These are phyloP conservation scores for Pichia norvegensis DNA, from an alignment of 1,139 yeast species.

Conservation along the genomic window DNA sequence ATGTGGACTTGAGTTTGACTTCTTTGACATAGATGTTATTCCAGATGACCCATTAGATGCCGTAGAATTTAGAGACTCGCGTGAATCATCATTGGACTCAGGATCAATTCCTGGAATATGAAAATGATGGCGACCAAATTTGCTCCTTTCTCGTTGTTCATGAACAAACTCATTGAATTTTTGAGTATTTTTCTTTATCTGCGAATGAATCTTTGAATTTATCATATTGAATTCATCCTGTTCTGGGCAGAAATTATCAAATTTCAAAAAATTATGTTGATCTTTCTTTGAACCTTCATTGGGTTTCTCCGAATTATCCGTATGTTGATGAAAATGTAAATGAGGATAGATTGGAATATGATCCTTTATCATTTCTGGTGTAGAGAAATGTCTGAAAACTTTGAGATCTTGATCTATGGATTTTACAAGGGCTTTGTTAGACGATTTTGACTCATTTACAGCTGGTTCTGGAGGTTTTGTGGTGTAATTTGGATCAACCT, in stretches of 20 bases:
- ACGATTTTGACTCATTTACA: background rate
- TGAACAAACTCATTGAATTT: background rate
- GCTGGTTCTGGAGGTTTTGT: background rate
- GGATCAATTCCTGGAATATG: slow-evolving; percentile 12
- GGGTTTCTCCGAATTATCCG: background rate
- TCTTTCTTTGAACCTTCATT: background rate
- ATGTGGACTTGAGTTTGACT: background rate
- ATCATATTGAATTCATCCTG: slow-evolving; percentile 7
- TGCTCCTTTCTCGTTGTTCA: slow-evolving; percentile 1
- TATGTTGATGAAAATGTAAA: background rate
- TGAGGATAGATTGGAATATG: background rate
- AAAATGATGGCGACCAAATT: slow-evolving; percentile 1
- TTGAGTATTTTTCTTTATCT: slow-evolving; percentile 1
- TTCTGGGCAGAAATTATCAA: background rate
- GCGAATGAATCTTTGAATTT: slow-evolving; percentile 6
- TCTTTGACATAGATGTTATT: background rate
- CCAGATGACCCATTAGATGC: background rate
- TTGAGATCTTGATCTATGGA: background rate
- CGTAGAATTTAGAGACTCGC: background rate
- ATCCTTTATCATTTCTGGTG: background rate
- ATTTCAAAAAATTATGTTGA: background rate
- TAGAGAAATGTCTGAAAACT: slow-evolving; percentile 1
- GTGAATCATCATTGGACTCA: background rate
- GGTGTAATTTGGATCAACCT: background rate
- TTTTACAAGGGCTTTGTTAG: background rate